phyloP scores from a whole-genome alignment of 352 stramenopile species.

The Phytophthora tubulina region DNA sequence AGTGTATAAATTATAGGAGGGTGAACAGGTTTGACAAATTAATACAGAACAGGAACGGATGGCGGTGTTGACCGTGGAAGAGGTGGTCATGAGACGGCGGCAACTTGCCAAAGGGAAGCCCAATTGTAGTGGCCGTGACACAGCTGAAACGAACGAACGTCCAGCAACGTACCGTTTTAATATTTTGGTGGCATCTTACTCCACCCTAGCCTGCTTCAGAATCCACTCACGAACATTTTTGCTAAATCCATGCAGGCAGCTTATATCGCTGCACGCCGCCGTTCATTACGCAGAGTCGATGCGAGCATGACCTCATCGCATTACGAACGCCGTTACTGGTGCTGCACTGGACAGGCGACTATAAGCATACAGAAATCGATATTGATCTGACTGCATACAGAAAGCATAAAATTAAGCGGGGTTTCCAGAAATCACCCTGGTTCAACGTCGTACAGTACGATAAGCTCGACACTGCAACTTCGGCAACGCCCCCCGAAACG shows the following conservation, averaged over 20 bases:
- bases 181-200: constrained; percentile 1
- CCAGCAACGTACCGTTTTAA: not conserved
- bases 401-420: not conserved
- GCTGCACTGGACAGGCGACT: not conserved
- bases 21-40: constrained; percentile 7
- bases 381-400: not conserved
- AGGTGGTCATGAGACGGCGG: constrained; percentile 2
- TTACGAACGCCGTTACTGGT: constrained; percentile 23
- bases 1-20: constrained; percentile 16
- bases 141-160: not conserved
- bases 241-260: not conserved
- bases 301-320: constrained; percentile 28
- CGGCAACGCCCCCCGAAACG: not conserved
- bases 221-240: not conserved
- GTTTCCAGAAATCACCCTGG: not conserved
- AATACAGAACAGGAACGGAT: not conserved
- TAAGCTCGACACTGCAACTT: constrained; percentile 7
- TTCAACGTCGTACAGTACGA: constrained; percentile 30
- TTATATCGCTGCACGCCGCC: not conserved
- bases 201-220: not conserved
- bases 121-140: not conserved
- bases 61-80: constrained; percentile 18
- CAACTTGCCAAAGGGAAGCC: constrained; percentile 1
- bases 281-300: constrained; percentile 19
- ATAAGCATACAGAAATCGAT: constrained; percentile 7